Evolutionary conservation across 768 basidiomycete species (phyloP).

Genomic region (Pleurotus ostreatus): DNA sequence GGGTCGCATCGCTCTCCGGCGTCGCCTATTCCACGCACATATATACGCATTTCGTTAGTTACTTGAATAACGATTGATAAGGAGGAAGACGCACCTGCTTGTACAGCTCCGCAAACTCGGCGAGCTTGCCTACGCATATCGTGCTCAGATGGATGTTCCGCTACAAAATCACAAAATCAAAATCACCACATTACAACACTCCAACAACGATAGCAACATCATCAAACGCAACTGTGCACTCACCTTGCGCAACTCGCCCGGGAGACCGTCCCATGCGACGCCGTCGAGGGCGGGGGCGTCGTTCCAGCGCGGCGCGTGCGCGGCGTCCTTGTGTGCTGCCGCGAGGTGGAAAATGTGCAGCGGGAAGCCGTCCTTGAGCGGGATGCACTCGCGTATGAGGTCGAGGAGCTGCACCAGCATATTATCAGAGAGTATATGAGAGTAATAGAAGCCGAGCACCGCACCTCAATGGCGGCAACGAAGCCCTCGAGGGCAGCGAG

Average conservation of each 20-base stretch:
- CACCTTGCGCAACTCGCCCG: slow-evolving; percentile 61
- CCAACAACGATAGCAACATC: no score
- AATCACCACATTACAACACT: no score
- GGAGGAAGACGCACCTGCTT: slow-evolving; percentile 32
- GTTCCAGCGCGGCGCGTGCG: slow-evolving; percentile 56
- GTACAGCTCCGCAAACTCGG: slow-evolving; percentile 49
- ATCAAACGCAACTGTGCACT: not conserved
- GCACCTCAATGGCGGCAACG: slow-evolving; percentile 66
- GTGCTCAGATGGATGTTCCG: slow-evolving; percentile 55
- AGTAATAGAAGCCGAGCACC: no score
- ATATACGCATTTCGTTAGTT: not conserved
- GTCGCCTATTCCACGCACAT: slow-evolving; percentile 23
- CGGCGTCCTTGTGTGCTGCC: slow-evolving; percentile 48
- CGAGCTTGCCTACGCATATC: slow-evolving; percentile 41
- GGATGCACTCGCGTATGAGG: slow-evolving; percentile 27
- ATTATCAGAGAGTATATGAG: no score
- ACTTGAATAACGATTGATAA: no score
- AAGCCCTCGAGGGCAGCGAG: slow-evolving; percentile 71
- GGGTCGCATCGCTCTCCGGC: slow-evolving; percentile 25
- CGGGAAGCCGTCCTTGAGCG: slow-evolving; percentile 16
- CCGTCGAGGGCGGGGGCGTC: slow-evolving; percentile 39
- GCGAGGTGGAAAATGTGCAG: slow-evolving; percentile 62
- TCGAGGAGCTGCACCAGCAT: slow-evolving; percentile 32
- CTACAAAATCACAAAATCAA: slow-evolving; percentile 25
- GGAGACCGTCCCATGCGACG: slow-evolving; percentile 57